Conservation (phyloP, 257 asterid species). For the Scutellaria galericulata region DNA sequence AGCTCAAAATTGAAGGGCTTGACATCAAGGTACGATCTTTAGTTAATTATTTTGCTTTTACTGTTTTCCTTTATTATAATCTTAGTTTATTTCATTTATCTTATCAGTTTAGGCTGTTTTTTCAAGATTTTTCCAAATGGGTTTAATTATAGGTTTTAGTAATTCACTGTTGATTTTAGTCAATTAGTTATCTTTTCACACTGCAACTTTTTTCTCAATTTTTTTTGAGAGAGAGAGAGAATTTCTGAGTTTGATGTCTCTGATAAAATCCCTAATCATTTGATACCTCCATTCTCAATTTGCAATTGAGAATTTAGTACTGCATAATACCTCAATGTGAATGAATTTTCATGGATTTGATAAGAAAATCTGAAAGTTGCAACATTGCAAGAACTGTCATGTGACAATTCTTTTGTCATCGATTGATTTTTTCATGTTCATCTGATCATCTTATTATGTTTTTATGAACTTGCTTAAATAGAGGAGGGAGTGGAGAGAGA, state of each 20-base stretch:
- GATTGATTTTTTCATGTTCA: too few species aligned
- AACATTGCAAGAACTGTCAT: too few species aligned
- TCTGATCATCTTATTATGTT: too few species aligned
- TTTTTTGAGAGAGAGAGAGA: too few species aligned
- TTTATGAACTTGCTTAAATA: too few species aligned
- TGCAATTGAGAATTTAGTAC: not conserved
- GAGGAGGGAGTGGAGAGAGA: not conserved
- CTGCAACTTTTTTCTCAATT: too few species aligned
- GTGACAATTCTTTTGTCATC: too few species aligned
- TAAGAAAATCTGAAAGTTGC: not conserved
- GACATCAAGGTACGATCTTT: slow-evolving; percentile 29
- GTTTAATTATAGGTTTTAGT: not conserved
- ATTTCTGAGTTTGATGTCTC: too few species aligned
- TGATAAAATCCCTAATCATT: too few species aligned
- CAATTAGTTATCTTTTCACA: not conserved
- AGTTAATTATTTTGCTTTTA: not conserved
- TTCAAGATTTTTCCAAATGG: not conserved
- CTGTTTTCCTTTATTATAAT: not conserved
- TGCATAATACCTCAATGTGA: not conserved
- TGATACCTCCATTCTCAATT: not conserved
- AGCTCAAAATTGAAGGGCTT: not conserved
- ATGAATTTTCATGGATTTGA: not conserved
- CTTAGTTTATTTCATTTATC: not conserved
- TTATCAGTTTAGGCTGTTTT: not conserved
- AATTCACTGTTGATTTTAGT: not conserved